Conservation (phyloP, 371 early-diverging fungal genomes). For the Caulochytrium protostelioides region DNA sequence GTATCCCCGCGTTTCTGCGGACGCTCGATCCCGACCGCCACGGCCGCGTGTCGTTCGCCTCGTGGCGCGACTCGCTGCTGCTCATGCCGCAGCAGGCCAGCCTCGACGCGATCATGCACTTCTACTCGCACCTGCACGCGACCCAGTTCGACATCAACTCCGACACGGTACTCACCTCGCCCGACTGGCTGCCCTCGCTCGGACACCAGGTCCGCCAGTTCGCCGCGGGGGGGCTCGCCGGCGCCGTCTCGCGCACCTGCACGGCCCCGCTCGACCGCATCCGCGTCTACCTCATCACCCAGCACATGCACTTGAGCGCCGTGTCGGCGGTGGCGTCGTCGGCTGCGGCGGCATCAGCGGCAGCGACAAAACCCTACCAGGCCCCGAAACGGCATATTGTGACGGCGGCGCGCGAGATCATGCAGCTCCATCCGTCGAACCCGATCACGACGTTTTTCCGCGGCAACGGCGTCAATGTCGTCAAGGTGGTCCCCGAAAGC, state of each 20-base stretch:
- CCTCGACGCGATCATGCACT: constrained; percentile 35
- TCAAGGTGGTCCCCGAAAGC: constrained; percentile 79
- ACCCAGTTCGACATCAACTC: constrained; percentile 15
- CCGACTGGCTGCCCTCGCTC: background rate
- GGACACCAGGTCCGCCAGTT: constrained; percentile 31
- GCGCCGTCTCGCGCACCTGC: constrained; percentile 72
- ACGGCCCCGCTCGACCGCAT: constrained; percentile 82
- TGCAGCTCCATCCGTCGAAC: no score
- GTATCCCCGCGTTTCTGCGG: background rate
- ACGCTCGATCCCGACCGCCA: background rate
- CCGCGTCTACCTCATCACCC: constrained; percentile 43
- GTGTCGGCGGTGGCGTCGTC: background rate
- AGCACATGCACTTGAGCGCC: background rate
- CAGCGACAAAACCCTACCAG: constrained; percentile 6
- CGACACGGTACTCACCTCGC: constrained; percentile 5
- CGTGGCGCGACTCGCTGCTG: constrained; percentile 38
- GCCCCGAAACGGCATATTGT: no score
- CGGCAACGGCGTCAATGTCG: constrained; percentile 79
- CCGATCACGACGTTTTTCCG: no score
- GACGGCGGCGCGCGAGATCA: no score
- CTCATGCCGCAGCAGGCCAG: constrained; percentile 31
- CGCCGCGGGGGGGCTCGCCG: constrained; percentile 71
- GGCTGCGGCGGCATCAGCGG: constrained; percentile 3
- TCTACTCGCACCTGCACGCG: constrained; percentile 27
- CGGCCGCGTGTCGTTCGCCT: no score